A percentile compares a stretch with the other conserved stretches of the same genome.
phyloP scores from a whole-genome alignment of 2,329 filamentous ascomycete species.

The Cladosporium sp. region DNA sequence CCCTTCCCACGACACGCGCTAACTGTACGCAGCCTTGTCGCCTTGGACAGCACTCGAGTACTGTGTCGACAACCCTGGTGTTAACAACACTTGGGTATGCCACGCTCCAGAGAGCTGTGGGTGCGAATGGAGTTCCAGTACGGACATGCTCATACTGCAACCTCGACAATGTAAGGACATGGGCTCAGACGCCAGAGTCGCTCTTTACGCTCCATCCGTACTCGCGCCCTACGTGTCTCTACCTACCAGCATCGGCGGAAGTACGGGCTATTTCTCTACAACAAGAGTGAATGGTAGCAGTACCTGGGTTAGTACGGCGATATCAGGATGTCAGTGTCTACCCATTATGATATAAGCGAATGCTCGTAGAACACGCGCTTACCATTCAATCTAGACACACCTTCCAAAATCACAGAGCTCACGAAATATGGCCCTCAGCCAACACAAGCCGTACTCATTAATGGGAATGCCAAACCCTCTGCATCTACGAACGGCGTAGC shows the following conservation, averaged over 20 bases:
- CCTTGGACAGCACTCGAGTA: constrained; percentile 34
- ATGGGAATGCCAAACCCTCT: constrained; percentile 22
- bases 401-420: constrained; percentile 23
- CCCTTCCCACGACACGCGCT: not conserved
- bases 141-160: constrained; percentile 25
- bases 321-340: constrained; percentile 27
- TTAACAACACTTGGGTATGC: constrained; percentile 33
- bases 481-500: constrained; percentile 24
- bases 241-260: constrained; percentile 28
- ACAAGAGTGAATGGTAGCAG: constrained; percentile 23
- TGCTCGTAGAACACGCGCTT: not conserved
- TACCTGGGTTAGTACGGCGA: constrained; percentile 28
- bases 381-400: constrained; percentile 24
- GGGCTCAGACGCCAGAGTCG: constrained; percentile 33
- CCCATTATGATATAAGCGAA: not conserved
- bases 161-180: constrained; percentile 32
- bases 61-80: constrained; percentile 27
- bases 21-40: constrained; percentile 25
- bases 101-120: constrained; percentile 35
- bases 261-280: constrained; percentile 30
- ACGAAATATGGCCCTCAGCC: constrained; percentile 27
- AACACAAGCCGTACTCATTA: constrained; percentile 23
- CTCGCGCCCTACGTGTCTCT: constrained; percentile 32
- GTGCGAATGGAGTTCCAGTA: constrained; percentile 28
- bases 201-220: constrained; percentile 30